A percentile compares a stretch with the other conserved stretches of the same genome.
Evolutionary conservation across 176 grass and related monocot genomes (phyloP).

Genomic region (Typha latifolia): DNA sequence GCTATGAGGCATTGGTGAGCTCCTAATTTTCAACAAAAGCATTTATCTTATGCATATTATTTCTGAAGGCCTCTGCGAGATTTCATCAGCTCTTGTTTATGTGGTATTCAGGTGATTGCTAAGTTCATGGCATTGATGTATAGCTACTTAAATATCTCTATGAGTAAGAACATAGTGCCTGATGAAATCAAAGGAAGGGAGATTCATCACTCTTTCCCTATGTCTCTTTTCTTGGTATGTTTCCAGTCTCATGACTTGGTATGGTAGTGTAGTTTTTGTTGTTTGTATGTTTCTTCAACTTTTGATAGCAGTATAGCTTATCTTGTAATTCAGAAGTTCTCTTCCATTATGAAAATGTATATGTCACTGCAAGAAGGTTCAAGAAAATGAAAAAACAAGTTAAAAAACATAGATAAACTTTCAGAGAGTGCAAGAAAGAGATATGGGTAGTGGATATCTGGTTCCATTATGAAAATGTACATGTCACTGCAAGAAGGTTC

Average conservation of each 20-base stretch:
- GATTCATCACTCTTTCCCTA: conserved; percentile 93
- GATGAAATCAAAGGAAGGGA: conserved; percentile 94
- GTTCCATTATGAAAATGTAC: neutral
- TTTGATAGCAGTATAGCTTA: neutral
- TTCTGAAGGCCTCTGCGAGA: conserved; percentile 10
- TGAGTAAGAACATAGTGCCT: conserved; percentile 94
- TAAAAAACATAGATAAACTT: neutral
- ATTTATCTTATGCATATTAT: conserved; percentile 10
- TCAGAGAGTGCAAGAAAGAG: neutral
- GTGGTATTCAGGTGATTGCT: conserved; percentile 72
- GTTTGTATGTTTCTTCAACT: neutral
- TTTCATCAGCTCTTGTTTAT: conserved; percentile 13
- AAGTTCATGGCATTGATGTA: conserved; percentile 99
- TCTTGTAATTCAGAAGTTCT: neutral
- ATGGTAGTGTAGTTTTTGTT: neutral
- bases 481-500: neutral
- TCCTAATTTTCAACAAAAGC: neutral
- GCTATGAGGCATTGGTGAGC: conserved; percentile 94
- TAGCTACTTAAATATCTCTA: conserved; percentile 98
- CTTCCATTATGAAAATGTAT: neutral
- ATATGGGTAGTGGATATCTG: neutral
- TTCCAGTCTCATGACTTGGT: conserved; percentile 9
- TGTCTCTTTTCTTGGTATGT: conserved; percentile 92
- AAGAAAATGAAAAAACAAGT: neutral
- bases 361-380: neutral